Conservation (phyloP, 75 land plant genomes). For the Azolla pinnata region DNA sequence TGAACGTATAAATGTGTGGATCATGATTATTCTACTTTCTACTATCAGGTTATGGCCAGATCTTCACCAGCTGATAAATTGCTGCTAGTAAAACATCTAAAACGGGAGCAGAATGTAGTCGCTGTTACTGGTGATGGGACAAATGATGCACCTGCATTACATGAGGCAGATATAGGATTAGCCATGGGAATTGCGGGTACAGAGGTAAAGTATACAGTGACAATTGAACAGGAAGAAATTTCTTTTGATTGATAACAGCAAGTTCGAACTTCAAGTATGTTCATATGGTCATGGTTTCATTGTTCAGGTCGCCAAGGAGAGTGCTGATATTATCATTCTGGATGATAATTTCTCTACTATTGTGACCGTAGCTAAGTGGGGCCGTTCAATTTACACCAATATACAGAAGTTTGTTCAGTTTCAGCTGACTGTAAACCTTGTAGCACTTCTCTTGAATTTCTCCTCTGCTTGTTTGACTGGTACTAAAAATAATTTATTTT, state of each 20-base stretch:
- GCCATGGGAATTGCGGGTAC: slow-evolving; percentile 91
- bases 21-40: too few species aligned
- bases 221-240: not conserved
- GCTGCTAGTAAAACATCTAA: slow-evolving; percentile 48
- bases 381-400: slow-evolving; percentile 93
- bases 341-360: slow-evolving; percentile 97
- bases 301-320: slow-evolving; percentile 91
- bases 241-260: not conserved
- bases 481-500: too few species aligned
- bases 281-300: too few species aligned
- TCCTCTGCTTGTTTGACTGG: slow-evolving; percentile 95
- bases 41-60: slow-evolving; percentile 62
- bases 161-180: slow-evolving; percentile 83
- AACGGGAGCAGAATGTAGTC: slow-evolving; percentile 47
- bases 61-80: slow-evolving; percentile 56
- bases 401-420: slow-evolving; percentile 99
- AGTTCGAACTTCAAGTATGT: not conserved
- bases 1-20: too few species aligned
- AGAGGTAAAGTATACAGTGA: slow-evolving; percentile 16
- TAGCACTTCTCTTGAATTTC: slow-evolving; percentile 83
- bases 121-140: slow-evolving; percentile 78
- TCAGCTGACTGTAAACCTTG: slow-evolving; percentile 91
- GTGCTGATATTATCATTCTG: slow-evolving; percentile 91
- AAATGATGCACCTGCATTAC: slow-evolving; percentile 61
- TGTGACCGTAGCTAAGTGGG: slow-evolving; percentile 94